These are phyloP conservation scores for Picochlorum sp. DNA, from an alignment of 139 green algal genomes.

Conservation along the genomic window DNA sequence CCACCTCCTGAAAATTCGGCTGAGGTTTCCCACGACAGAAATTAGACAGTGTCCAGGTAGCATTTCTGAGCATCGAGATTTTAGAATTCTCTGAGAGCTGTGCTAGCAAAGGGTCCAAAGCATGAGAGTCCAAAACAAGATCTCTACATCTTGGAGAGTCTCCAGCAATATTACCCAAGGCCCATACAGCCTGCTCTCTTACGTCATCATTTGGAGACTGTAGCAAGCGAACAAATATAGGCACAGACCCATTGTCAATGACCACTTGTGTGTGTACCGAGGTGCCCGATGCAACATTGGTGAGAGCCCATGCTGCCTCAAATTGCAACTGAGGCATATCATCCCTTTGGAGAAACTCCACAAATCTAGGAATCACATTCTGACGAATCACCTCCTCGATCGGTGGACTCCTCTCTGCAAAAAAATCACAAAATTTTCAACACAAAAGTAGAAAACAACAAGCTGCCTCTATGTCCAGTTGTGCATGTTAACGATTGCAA, in stretches of 20 bases:
- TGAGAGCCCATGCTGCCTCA: conserved; percentile 97
- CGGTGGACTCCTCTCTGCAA: conserved; percentile 92
- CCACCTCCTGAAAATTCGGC: conserved; percentile 53
- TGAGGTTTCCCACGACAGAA: conserved; percentile 98
- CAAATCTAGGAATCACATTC: conserved; percentile 90
- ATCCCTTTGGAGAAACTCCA: conserved; percentile 84
- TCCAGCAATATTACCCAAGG: conserved; percentile 95
- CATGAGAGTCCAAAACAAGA: conserved; percentile 73
- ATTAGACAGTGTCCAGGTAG: conserved; percentile 99
- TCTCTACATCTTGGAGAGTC: conserved; percentile 91
- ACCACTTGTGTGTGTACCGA: conserved; percentile 95
- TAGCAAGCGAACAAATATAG: conserved; percentile 96
- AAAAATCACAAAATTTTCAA: no score
- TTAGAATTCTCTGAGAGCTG: conserved; percentile 87
- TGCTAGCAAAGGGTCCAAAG: conserved; percentile 83
- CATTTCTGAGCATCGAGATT: conserved; percentile 96
- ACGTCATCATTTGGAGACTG: conserved; percentile 86
- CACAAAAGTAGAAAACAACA: no score
- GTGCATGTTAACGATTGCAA: no score
- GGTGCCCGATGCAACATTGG: conserved; percentile 96
- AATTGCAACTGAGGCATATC: conserved; percentile 81
- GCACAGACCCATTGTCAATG: conserved; percentile 90
- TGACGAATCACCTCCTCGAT: conserved; percentile 98
- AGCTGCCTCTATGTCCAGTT: not conserved
- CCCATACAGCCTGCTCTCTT: conserved; percentile 97